Evolutionary conservation across 345 rosid genomes (phyloP).

Genomic region (Noccaea bulbosa): DNA sequence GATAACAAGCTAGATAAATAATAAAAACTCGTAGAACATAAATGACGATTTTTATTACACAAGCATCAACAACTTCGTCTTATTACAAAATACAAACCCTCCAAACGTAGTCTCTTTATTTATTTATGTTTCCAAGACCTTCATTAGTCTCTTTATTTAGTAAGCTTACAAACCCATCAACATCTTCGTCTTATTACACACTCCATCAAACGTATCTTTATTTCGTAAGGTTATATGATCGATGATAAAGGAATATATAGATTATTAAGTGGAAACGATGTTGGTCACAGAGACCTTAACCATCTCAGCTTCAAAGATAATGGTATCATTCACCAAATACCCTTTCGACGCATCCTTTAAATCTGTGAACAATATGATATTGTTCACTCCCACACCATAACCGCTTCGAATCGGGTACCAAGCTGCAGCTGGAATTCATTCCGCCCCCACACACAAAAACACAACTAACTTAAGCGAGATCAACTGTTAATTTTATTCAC

Average conservation of each 20-base stretch:
- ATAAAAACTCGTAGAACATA: background rate
- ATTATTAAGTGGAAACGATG: constrained; percentile 27
- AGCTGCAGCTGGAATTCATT: constrained; percentile 25
- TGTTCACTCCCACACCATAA: constrained; percentile 32
- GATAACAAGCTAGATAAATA: background rate
- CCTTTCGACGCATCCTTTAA: constrained; percentile 39
- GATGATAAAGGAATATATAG: background rate
- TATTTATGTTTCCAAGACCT: too few relatives aligned
- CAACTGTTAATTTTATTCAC: background rate
- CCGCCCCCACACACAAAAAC: too few relatives aligned
- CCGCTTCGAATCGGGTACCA: constrained; percentile 40
- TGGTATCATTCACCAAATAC: constrained; percentile 40
- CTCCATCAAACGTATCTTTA: constrained; percentile 1
- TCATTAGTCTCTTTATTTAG: too few relatives aligned
- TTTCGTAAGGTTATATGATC: constrained; percentile 15
- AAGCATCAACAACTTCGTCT: background rate
- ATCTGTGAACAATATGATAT: constrained; percentile 30
- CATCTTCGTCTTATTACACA: background rate
- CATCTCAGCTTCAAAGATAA: constrained; percentile 51
- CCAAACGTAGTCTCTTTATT: background rate
- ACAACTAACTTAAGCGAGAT: too few relatives aligned
- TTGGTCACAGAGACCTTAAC: constrained; percentile 37
- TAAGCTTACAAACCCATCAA: too few relatives aligned
- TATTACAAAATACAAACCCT: background rate
- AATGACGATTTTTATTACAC: constrained; percentile 9